Evolutionary conservation across 2,329 filamentous ascomycete species (phyloP).

Genomic region (Atkinsonella hypoxylon): DNA sequence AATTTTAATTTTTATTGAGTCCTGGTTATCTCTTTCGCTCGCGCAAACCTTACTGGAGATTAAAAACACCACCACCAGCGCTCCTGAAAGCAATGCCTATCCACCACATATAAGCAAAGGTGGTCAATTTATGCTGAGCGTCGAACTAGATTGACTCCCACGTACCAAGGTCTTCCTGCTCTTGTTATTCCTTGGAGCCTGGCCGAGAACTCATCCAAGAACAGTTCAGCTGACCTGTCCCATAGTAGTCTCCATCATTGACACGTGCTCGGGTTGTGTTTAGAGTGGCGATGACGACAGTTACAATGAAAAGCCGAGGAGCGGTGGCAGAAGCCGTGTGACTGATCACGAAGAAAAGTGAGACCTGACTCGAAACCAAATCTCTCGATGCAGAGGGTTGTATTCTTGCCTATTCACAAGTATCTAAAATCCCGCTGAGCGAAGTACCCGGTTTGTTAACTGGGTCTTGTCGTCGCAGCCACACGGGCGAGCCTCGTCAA

Average conservation of each 20-base stretch:
- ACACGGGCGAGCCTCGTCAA: too few relatives aligned
- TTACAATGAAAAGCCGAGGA: conserved; percentile 23
- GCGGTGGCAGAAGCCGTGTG: conserved; percentile 24
- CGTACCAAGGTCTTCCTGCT: conserved; percentile 32
- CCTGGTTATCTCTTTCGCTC: not conserved
- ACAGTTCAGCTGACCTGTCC: conserved; percentile 32
- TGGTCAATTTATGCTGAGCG: too few relatives aligned
- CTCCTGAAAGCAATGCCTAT: conserved; percentile 18
- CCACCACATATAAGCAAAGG: conserved; percentile 30
- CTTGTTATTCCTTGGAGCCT: conserved; percentile 33
- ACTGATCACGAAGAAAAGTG: conserved; percentile 18
- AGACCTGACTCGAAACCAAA: conserved; percentile 25
- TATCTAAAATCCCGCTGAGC: conserved; percentile 23
- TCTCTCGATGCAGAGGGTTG: conserved; percentile 29
- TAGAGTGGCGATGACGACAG: conserved; percentile 36
- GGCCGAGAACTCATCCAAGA: conserved; percentile 22
- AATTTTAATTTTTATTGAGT: not conserved
- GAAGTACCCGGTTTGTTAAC: conserved; percentile 10
- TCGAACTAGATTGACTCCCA: too few relatives aligned
- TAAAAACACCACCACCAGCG: conserved; percentile 19
- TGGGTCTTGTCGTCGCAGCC: too few relatives aligned
- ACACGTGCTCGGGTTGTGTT: conserved; percentile 42
- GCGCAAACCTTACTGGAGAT: conserved; percentile 13
- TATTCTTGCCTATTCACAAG: conserved; percentile 20
- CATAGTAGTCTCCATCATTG: conserved; percentile 37